Base-by-base conservation (phyloP, 2,329 filamentous ascomycete species). In the Aspergillus jensenii region DNA sequence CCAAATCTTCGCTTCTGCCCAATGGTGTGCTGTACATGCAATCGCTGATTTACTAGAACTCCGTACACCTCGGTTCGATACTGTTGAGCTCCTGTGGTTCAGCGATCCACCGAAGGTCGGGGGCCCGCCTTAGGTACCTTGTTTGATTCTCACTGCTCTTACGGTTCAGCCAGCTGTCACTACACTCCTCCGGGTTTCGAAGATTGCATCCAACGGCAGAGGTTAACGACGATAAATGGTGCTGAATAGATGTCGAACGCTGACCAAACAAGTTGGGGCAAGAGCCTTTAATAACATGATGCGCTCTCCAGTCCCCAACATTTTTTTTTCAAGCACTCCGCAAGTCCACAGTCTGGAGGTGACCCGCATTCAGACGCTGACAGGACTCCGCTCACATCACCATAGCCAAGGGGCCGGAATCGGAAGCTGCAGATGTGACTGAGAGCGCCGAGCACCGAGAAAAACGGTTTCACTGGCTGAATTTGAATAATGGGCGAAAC, bases 341-440 rank as follows among this genome's bases (percentile, higher is more conserved):
- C 41, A 31, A 31, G 27, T 49, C 37, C 11, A 17, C 48, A 48
- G 43, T 53, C 33, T 52, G 55, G 55, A 52, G 49, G 21, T 47
- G 52, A 54, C 52, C 49, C 50, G 55, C 49, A 47, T 44, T 48
- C 44, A 44, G 23, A 55, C 43, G 33, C 35, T 52, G 54, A 52
- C 54, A 52, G 54, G 41, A 23, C 41, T 43, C 48, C 48, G 31
- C 40, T 33, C 9, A 3, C 39, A 15, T 44, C 41, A 44, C 41
- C 44, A 27, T 23, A 12, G 50, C 31, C 46, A 33, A 33, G 39
- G 15, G 37, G 15, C 52, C 44, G 31, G 41, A 46, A 52, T 47
- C 19, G 40, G 39, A 39, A 14, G 23, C 21, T 6, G 23, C 37
- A 46, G 23, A 27, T n/a, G 19, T 14, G 17, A 43, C n/a, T 15